phyloP scores from a whole-genome alignment of 352 stramenopile species.

The Pythium aristosporum region DNA sequence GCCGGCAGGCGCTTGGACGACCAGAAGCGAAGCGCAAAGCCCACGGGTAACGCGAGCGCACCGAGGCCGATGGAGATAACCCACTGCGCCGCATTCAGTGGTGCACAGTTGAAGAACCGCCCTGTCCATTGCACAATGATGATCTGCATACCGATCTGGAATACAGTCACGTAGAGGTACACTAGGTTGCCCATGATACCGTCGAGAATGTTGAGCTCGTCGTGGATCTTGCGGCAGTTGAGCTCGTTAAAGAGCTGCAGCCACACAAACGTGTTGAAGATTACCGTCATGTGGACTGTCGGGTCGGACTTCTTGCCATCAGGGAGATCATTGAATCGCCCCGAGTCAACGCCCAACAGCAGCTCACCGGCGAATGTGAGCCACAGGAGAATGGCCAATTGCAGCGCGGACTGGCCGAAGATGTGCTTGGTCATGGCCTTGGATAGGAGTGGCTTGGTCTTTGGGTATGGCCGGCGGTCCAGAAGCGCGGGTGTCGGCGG shows the following conservation, averaged over 20 bases:
- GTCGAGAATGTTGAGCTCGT: constrained; percentile 92
- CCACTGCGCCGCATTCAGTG: constrained; percentile 49
- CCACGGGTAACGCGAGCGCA: constrained; percentile 43
- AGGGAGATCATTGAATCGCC: constrained; percentile 37
- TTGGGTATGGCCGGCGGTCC: constrained; percentile 90
- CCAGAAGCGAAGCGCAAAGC: constrained; percentile 47
- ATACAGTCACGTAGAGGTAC: constrained; percentile 90
- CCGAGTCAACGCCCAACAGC: constrained; percentile 46
- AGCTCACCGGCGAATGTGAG: constrained; percentile 70
- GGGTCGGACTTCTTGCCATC: constrained; percentile 45
- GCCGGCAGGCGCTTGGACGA: constrained; percentile 44
- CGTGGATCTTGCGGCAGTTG: constrained; percentile 81
- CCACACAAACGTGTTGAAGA: constrained; percentile 99
- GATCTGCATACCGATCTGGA: constrained; percentile 92
- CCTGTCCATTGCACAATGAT: constrained; percentile 95
- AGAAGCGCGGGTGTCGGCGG: constrained; percentile 89
- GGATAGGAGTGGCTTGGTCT: constrained; percentile 92
- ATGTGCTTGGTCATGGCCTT: constrained; percentile 96
- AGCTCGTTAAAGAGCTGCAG: constrained; percentile 93
- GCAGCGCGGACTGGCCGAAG: constrained; percentile 88
- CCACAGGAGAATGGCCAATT: constrained; percentile 75
- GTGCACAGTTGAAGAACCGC: constrained; percentile 60
- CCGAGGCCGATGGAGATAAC: constrained; percentile 56
- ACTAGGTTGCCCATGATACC: constrained; percentile 91
- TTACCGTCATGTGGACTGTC: constrained; percentile 92